A percentile compares a stretch with the other conserved stretches of the same genome.
Evolutionary conservation across 768 basidiomycete species (phyloP).

Genomic region (Agaricus sinodeliciosus): DNA sequence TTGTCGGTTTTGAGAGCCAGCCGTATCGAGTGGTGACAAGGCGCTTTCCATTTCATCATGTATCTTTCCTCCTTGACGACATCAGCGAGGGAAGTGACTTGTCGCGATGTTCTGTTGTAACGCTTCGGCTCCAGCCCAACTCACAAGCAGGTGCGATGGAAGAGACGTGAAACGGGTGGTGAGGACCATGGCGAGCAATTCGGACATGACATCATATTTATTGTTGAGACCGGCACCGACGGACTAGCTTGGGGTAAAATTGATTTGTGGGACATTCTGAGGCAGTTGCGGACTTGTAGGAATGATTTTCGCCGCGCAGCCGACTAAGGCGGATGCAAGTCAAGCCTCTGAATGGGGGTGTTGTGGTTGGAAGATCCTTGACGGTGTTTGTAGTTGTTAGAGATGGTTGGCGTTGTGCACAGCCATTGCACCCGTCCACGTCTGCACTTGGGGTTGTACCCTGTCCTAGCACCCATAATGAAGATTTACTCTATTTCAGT

Average conservation of each 20-base stretch:
- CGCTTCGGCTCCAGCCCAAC: neutral
- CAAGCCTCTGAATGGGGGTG: no score
- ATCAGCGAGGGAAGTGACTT: neutral
- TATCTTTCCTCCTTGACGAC: neutral
- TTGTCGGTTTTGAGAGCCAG: constrained; percentile 28
- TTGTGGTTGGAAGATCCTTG: no score
- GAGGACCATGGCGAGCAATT: no score
- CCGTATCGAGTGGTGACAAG: constrained; percentile 19
- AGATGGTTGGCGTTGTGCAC: neutral
- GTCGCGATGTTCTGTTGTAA: neutral
- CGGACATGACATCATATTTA: no score
- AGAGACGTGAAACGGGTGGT: neutral
- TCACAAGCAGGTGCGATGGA: neutral
- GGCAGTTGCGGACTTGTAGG: no score
- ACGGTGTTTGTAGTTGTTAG: constrained; percentile 3
- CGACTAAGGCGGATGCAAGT: no score
- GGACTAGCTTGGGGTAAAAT: no score
- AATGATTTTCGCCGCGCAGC: no score
- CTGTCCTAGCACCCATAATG: constrained; percentile 36
- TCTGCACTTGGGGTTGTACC: neutral
- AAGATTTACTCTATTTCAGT: constrained; percentile 84
- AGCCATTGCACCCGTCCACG: neutral
- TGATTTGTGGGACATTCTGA: no score
- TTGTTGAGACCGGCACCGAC: no score
- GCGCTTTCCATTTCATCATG: neutral